These are phyloP conservation scores for Bauhinia variegata DNA, from an alignment of 306 rosid species.

Conservation along the genomic window DNA sequence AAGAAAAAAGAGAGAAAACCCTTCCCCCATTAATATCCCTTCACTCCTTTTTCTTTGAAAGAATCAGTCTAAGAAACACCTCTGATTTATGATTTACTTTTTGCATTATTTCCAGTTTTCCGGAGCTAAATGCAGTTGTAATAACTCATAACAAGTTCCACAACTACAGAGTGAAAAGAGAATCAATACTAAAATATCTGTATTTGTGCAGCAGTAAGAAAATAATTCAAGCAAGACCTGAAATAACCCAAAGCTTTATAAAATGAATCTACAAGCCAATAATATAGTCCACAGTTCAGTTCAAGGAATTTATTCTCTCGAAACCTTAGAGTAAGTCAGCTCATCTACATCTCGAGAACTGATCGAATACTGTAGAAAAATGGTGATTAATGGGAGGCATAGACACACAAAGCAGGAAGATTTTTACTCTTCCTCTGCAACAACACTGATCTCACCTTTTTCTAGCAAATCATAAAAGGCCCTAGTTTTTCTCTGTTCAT, in stretches of 20 bases:
- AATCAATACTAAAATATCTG: no score
- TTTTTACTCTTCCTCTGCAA: conserved; percentile 61
- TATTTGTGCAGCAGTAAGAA: conserved; percentile 11
- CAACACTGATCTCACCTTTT: conserved; percentile 88
- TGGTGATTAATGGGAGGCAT: conserved; percentile 25
- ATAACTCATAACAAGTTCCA: background rate
- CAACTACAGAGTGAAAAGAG: background rate
- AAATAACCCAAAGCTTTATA: conserved; percentile 20
- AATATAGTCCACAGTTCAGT: conserved; percentile 35
- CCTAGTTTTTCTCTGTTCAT: conserved; percentile 83
- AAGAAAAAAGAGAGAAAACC: no score
- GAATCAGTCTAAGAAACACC: no score
- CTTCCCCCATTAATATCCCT: no score
- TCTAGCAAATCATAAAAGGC: conserved; percentile 81
- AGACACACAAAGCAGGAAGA: conserved; percentile 14
- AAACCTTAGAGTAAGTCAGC: conserved; percentile 40
- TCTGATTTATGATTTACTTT: background rate
- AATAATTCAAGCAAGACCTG: conserved; percentile 4
- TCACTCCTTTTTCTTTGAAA: no score
- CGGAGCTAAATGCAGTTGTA: background rate
- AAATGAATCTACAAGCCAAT: conserved; percentile 39
- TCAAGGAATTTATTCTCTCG: conserved; percentile 45
- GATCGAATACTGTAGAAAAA: conserved; percentile 32
- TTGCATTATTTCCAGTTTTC: conserved; percentile 14
- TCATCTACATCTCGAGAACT: conserved; percentile 49